Percentiles rank a stretch among this genome's conserved stretches.
phyloP scores from a whole-genome alignment of 2,329 filamentous ascomycete genomes.

The Drechslerella dactyloides region DNA sequence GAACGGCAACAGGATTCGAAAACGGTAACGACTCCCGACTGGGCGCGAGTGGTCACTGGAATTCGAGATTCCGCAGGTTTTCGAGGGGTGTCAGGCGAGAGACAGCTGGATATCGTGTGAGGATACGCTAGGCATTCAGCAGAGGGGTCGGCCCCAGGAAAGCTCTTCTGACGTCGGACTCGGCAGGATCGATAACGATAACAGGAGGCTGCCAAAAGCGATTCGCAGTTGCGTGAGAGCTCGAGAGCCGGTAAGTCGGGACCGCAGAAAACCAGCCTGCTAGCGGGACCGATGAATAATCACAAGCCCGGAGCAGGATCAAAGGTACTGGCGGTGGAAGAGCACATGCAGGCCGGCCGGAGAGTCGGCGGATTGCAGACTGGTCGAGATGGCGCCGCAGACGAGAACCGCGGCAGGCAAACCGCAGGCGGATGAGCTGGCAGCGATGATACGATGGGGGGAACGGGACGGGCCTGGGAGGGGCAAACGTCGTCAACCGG shows the following conservation, averaged over 20 bases:
- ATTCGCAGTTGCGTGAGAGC: not conserved
- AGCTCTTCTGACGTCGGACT: not conserved
- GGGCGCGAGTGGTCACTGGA: not conserved
- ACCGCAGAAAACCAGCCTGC: not conserved
- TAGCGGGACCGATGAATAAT: not conserved
- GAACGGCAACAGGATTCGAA: not conserved
- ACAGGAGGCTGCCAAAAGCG: not conserved
- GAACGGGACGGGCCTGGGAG: no score
- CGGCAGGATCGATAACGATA: constrained; percentile 5
- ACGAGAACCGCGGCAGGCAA: not conserved
- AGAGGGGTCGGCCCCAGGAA: not conserved
- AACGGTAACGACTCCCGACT: constrained; percentile 1
- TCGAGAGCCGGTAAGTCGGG: not conserved
- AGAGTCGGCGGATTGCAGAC: not conserved
- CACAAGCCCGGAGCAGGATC: constrained; percentile 1
- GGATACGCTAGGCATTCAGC: not conserved
- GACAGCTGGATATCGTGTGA: not conserved
- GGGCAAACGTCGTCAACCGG: no score
- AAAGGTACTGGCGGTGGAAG: not conserved
- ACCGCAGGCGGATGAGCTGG: not conserved
- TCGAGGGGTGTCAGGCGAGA: not conserved
- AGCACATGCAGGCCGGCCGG: not conserved
- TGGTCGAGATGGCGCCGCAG: not conserved
- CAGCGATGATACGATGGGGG: no score
- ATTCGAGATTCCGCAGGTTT: not conserved